Conservation (phyloP, 2,329 filamentous ascomycete genomes). For the Ophiostoma triangulosporum region DNA sequence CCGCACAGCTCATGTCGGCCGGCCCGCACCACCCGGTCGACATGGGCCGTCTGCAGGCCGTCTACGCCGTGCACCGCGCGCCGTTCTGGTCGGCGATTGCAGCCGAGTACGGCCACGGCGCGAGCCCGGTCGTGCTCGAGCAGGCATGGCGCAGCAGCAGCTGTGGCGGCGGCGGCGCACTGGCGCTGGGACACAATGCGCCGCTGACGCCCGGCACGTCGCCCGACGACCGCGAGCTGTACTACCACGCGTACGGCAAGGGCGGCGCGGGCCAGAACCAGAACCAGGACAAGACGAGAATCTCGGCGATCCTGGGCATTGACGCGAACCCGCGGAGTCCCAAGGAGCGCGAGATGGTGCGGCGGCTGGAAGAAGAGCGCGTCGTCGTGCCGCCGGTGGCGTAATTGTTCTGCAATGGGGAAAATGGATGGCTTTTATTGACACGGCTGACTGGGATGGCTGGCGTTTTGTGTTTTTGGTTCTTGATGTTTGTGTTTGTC, state of each 20-base stretch:
- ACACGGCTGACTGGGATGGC: background rate
- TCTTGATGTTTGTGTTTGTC: background rate
- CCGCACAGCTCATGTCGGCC: constrained; percentile 19
- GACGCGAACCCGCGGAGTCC: constrained; percentile 44
- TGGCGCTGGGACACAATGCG: constrained; percentile 3
- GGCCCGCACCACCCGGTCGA: constrained; percentile 37
- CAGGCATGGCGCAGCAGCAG: constrained; percentile 45
- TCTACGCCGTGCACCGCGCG: constrained; percentile 56
- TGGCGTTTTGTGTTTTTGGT: background rate
- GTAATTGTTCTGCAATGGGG: background rate
- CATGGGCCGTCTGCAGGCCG: constrained; percentile 49
- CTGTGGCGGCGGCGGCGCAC: constrained; percentile 18
- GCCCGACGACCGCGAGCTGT: constrained; percentile 29
- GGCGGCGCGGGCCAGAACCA: constrained; percentile 5
- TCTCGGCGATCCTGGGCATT: constrained; percentile 48
- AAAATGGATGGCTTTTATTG: background rate
- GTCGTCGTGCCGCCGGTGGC: constrained; percentile 9
- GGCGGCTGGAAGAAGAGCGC: constrained; percentile 30
- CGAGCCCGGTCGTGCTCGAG: constrained; percentile 50
- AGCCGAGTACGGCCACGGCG: constrained; percentile 53
- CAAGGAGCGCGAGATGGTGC: constrained; percentile 43
- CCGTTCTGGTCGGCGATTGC: constrained; percentile 64
- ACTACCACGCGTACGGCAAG: constrained; percentile 13
- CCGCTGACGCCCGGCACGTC: constrained; percentile 9
- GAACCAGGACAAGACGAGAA: constrained; percentile 39